Evolutionary conservation across 306 rosid genomes (phyloP).

Genomic region (Myrica gale): DNA sequence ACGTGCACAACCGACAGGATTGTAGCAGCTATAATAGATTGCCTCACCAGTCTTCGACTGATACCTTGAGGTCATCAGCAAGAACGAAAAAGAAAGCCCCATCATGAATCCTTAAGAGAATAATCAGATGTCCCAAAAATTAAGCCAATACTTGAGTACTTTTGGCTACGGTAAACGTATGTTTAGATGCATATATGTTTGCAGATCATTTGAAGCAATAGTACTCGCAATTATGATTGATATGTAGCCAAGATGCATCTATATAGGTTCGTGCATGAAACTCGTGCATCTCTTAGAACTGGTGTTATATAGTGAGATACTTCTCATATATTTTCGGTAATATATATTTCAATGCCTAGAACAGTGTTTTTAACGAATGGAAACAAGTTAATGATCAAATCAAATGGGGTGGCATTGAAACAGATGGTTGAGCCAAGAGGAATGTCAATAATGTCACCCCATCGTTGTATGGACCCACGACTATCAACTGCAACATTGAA

Average conservation of each 20-base stretch:
- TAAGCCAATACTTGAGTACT: neutral
- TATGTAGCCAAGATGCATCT: neutral
- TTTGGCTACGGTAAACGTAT: neutral
- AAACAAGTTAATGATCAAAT: neutral
- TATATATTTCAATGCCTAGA: too few species aligned
- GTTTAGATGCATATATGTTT: neutral
- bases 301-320: too few species aligned
- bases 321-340: too few species aligned
- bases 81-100: neutral
- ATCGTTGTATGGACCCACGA: conserved; percentile 21
- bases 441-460: neutral
- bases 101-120: neutral
- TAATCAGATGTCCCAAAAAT: neutral
- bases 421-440: conserved; percentile 36
- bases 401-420: neutral
- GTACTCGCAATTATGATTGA: neutral
- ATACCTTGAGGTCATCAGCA: too few species aligned
- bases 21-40: neutral
- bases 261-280: neutral
- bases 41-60: too few species aligned
- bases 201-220: neutral
- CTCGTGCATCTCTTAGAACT: neutral
- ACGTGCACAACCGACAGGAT: neutral
- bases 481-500: conserved; percentile 13
- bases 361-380: neutral